A percentile compares a stretch with the other conserved stretches of the same genome.
Evolutionary conservation across 768 basidiomycete species (phyloP).

Genomic region (Pisolithus marmoratus): DNA sequence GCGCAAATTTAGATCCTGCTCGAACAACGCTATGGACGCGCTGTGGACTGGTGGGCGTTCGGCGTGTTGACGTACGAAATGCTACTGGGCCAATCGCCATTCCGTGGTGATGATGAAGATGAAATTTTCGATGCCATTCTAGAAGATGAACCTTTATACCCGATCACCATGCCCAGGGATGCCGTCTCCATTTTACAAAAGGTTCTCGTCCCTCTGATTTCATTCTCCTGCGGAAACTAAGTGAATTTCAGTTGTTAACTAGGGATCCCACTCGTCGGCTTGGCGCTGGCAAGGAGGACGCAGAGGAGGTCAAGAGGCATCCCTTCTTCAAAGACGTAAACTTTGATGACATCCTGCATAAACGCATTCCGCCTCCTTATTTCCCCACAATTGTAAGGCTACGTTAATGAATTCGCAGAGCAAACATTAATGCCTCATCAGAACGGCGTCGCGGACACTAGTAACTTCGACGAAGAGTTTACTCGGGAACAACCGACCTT

Average conservation of each 20-base stretch:
- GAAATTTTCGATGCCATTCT: slow-evolving; percentile 99
- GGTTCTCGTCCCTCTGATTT: slow-evolving; percentile 36
- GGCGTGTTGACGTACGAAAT: slow-evolving; percentile 99
- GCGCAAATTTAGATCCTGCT: slow-evolving; percentile 72
- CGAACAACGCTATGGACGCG: slow-evolving; percentile 98
- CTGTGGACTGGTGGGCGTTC: slow-evolving; percentile 99
- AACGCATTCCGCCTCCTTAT: slow-evolving; percentile 95
- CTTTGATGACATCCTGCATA: slow-evolving; percentile 95
- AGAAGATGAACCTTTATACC: slow-evolving; percentile 97
- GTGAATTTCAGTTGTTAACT: slow-evolving; percentile 64
- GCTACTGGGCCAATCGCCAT: slow-evolving; percentile 97
- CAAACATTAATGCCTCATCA: slow-evolving; percentile 24
- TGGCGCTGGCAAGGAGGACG: slow-evolving; percentile 87
- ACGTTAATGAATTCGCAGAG: slow-evolving; percentile 1
- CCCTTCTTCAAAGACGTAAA: slow-evolving; percentile 98
- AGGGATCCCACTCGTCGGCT: slow-evolving; percentile 88
- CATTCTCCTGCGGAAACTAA: slow-evolving; percentile 3
- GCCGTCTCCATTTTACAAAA: slow-evolving; percentile 94
- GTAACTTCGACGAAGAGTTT: slow-evolving; percentile 96
- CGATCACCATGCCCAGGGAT: slow-evolving; percentile 98
- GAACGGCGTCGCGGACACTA: slow-evolving; percentile 84
- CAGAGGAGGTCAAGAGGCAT: slow-evolving; percentile 95
- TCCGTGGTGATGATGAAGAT: slow-evolving; percentile 98
- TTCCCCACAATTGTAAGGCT: slow-evolving; percentile 87
- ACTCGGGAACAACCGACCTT: slow-evolving; percentile 94